Base-by-base conservation (phyloP, 1,284 basidiomycete species). In the Austroboletus novae-zelandiae region DNA sequence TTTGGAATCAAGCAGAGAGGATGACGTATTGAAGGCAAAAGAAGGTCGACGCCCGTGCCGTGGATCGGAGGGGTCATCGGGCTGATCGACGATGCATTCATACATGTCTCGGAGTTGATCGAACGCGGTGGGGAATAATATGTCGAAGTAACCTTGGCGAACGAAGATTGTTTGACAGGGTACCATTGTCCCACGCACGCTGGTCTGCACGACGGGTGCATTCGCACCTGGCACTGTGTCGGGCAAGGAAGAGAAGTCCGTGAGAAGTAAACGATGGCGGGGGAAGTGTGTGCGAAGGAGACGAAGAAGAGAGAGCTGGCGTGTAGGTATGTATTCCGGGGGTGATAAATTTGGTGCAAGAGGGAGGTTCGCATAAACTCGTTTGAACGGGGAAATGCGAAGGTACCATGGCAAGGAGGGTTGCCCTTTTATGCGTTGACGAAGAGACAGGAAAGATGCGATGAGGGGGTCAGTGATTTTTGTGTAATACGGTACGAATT, bases 51-150 rank as follows among this genome's bases (percentile, higher is more conserved):
- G 73, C n/a, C 69, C 58, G 40, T 66, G 65, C 27, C 64, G 58
- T 27, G 64, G 54, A 17, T 64, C 54, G 36, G 67, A 67, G 30
- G 59, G 45, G 5, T 54, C 50, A 8, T 53, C 68, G 3, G 83
- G 83, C 57, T 81, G 77, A 42, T 83, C 78, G 57, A 96, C 82
- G 55, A 89, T 79, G 58, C 85, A 77, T 64, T 92, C 87, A 70
- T 97, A 97, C 79, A 94, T 88, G 66, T 94, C 90, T 44, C 88
- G 77, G 25, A 99, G 76, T 18, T 81, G 79, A 46, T 84, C 81
- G 60, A 99, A 99, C 65, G 95, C 76, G 8, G 96, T 99, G 2
- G 97, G 97, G 76, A 99, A 99, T 77, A 99, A 94, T 57, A 99
- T 99, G 71, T 99, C 97, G 69, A 99, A 99, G 73, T 86, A 96